A percentile compares a stretch with the other conserved stretches of the same genome.
Evolutionary conservation across 768 basidiomycete genomes (phyloP).

Genomic region (Cystofilobasidium ferigula): DNA sequence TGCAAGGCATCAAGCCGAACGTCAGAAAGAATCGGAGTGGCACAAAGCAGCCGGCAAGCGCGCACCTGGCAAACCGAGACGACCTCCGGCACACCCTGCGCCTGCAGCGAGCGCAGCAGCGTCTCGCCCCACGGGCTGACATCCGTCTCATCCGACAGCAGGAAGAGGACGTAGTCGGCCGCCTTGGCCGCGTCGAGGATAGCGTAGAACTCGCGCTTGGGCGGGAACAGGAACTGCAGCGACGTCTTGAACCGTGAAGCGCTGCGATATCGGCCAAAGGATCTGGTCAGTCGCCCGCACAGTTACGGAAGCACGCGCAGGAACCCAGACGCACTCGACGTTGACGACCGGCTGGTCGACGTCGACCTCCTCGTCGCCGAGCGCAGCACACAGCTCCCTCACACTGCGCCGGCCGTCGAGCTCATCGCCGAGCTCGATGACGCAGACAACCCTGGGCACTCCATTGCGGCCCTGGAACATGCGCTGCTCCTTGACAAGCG

Average conservation of each 20-base stretch:
- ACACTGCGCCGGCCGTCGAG: constrained; percentile 45
- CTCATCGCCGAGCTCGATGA: constrained; percentile 62
- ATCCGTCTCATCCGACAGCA: constrained; percentile 68
- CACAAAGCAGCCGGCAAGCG: background rate
- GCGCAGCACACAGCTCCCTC: constrained; percentile 49
- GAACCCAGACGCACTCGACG: constrained; percentile 48
- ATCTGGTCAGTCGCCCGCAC: too few species aligned
- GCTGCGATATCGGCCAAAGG: constrained; percentile 45
- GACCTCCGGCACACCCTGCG: constrained; percentile 77
- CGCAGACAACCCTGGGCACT: constrained; percentile 67
- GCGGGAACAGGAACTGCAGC: constrained; percentile 71
- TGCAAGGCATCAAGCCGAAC: background rate
- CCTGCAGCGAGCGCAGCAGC: constrained; percentile 72
- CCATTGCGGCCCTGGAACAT: constrained; percentile 52
- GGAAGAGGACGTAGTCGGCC: constrained; percentile 80
- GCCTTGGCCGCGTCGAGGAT: constrained; percentile 74
- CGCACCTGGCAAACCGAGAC: constrained; percentile 60
- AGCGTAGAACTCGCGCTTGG: constrained; percentile 59
- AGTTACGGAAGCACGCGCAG: constrained; percentile 8
- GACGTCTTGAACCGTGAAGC: constrained; percentile 83
- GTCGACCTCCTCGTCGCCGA: constrained; percentile 45
- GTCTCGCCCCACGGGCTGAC: constrained; percentile 79
- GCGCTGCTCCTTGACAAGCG: constrained; percentile 58
- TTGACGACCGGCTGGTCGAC: constrained; percentile 50
- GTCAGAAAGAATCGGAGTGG: background rate